These are phyloP conservation scores for Sanghuangporus sanghuang DNA, from an alignment of 1,284 basidiomycete genomes.

Conservation along the genomic window DNA sequence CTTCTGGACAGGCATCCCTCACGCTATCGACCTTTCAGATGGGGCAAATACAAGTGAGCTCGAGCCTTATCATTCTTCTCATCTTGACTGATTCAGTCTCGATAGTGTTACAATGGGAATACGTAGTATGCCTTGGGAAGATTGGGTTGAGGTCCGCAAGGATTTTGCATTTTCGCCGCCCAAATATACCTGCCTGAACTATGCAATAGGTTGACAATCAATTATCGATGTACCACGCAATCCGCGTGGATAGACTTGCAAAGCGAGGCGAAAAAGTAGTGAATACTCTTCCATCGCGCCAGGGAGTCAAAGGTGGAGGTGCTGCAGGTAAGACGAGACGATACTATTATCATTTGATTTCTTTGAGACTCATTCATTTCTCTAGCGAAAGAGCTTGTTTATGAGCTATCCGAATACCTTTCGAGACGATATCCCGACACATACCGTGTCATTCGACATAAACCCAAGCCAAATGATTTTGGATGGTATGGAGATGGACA, in stretches of 20 bases:
- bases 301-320: constrained; percentile 46
- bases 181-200: background rate
- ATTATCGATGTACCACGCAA: constrained; percentile 46
- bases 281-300: constrained; percentile 44
- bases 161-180: background rate
- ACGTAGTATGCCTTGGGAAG: constrained; percentile 57
- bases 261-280: constrained; percentile 45
- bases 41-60: constrained; percentile 60
- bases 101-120: constrained; percentile 68
- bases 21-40: constrained; percentile 59
- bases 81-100: constrained; percentile 6
- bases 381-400: constrained; percentile 56
- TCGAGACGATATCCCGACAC: constrained; percentile 55
- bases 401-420: constrained; percentile 63
- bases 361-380: constrained; percentile 1
- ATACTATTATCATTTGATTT: background rate
- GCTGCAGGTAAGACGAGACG: constrained; percentile 41
- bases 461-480: constrained; percentile 21
- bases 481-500: constrained; percentile 51
- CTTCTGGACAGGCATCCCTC: constrained; percentile 26
- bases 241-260: constrained; percentile 48
- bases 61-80: background rate
- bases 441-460: constrained; percentile 45
- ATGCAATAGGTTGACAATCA: constrained; percentile 46
- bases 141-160: constrained; percentile 58